phyloP scores from a whole-genome alignment of 2,329 filamentous ascomycete genomes.

The Claviceps monticola region DNA sequence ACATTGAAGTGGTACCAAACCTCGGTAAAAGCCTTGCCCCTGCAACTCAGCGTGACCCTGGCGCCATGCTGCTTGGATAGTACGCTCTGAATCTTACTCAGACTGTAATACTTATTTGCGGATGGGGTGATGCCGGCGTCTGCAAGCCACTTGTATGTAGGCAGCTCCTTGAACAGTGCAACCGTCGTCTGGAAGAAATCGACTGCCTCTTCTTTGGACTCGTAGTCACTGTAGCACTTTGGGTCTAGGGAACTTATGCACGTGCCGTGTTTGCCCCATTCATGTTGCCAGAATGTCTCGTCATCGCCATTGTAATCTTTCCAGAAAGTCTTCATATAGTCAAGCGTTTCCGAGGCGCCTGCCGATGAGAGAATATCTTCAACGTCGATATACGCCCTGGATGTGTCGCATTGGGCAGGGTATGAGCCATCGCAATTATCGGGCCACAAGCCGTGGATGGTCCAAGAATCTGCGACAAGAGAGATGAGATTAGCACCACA shows the following conservation, averaged over 20 bases:
- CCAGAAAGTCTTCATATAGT: slow-evolving; percentile 60
- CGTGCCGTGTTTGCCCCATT: slow-evolving; percentile 60
- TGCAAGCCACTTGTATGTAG: slow-evolving; percentile 48
- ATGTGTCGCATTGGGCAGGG: slow-evolving; percentile 49
- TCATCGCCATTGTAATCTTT: slow-evolving; percentile 52
- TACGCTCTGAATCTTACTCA: slow-evolving; percentile 42
- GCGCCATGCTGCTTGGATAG: slow-evolving; percentile 38
- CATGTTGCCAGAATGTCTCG: slow-evolving; percentile 57
- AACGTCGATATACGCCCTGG: slow-evolving; percentile 51
- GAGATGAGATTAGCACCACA: not conserved
- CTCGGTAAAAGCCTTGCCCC: slow-evolving; percentile 31
- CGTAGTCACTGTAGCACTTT: slow-evolving; percentile 49
- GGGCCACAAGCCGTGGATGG: slow-evolving; percentile 55
- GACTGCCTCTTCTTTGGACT: slow-evolving; percentile 47
- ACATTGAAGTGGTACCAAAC: slow-evolving; percentile 53
- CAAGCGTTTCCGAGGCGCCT: slow-evolving; percentile 37
- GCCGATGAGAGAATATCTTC: slow-evolving; percentile 44
- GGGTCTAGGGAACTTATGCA: slow-evolving; percentile 58
- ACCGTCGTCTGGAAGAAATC: slow-evolving; percentile 57
- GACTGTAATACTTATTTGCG: slow-evolving; percentile 41
- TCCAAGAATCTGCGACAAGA: slow-evolving; percentile 49
- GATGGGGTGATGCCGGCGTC: slow-evolving; percentile 46
- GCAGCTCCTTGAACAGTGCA: slow-evolving; percentile 50
- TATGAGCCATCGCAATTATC: slow-evolving; percentile 59
- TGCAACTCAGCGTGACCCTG: slow-evolving; percentile 44